Percentiles rank a stretch among this genome's conserved stretches.
Evolutionary conservation across 345 rosid genomes (phyloP).

Genomic region (Heritiera littoralis): DNA sequence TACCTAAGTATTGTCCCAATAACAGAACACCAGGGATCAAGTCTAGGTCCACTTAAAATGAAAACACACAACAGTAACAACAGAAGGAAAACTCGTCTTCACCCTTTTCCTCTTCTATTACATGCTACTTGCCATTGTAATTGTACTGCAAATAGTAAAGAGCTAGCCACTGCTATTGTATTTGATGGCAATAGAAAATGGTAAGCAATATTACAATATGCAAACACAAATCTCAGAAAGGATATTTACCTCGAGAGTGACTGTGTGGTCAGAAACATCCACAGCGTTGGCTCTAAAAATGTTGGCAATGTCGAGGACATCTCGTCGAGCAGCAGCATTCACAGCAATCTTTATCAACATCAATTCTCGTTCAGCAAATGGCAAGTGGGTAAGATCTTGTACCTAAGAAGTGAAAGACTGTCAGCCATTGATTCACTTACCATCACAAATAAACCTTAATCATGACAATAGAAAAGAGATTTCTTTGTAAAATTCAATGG

Average conservation of each 20-base stretch:
- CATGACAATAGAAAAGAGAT: background rate
- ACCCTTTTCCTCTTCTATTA: too few species aligned
- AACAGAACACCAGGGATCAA: too few species aligned
- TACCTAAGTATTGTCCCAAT: too few species aligned
- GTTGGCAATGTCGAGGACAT: conserved; percentile 67
- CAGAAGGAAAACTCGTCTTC: too few species aligned
- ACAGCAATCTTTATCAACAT: conserved; percentile 71
- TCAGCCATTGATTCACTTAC: conserved; percentile 2
- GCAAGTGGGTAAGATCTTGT: conserved; percentile 62
- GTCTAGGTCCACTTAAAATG: too few species aligned
- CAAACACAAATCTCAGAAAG: background rate
- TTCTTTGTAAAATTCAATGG: background rate
- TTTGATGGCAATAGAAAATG: background rate
- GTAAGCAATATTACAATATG: background rate
- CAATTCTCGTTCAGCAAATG: conserved; percentile 72
- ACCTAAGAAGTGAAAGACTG: conserved; percentile 4
- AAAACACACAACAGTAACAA: too few species aligned
- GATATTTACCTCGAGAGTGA: conserved; percentile 62
- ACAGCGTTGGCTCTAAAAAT: conserved; percentile 79
- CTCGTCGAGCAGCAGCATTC: conserved; percentile 61
- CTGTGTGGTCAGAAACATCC: conserved; percentile 76
- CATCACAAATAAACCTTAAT: background rate
- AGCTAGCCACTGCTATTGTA: background rate
- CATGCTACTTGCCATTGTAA: too few species aligned
- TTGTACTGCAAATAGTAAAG: background rate